A percentile compares a stretch with the other conserved stretches of the same genome.
Conservation (phyloP, 2,329 filamentous ascomycete genomes). For the Diaporthe sp. region DNA sequence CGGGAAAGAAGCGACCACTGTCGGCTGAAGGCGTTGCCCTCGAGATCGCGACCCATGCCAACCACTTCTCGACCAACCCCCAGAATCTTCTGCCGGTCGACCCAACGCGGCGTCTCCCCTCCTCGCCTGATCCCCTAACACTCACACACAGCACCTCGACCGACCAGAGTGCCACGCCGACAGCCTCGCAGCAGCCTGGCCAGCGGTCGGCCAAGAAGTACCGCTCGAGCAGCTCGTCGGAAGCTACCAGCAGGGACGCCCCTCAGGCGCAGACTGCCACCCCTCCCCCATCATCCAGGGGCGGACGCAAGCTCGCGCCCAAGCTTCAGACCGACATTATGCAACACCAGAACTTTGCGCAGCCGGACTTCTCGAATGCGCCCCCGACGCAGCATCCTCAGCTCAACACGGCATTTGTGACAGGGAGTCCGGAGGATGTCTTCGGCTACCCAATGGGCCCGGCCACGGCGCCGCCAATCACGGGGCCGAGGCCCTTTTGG, state of each 20-base stretch:
- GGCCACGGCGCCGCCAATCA: conserved; percentile 61
- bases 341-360: conserved; percentile 69
- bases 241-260: conserved; percentile 50
- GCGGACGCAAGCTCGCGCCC: conserved; percentile 67
- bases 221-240: conserved; percentile 54
- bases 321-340: conserved; percentile 63
- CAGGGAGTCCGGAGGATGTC: conserved; percentile 63
- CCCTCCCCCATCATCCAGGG: conserved; percentile 72
- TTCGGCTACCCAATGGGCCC: conserved; percentile 73
- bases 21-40: conserved; percentile 64
- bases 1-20: conserved; percentile 64
- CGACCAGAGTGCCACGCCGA: conserved; percentile 9
- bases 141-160: conserved; percentile 46
- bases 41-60: conserved; percentile 73
- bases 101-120: conserved; percentile 69
- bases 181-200: conserved; percentile 41
- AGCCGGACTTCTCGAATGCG: conserved; percentile 65
- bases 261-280: conserved; percentile 66
- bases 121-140: conserved; percentile 65
- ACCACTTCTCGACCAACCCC: conserved; percentile 69
- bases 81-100: conserved; percentile 72
- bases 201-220: conserved; percentile 60
- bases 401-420: conserved; percentile 60
- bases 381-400: conserved; percentile 64
- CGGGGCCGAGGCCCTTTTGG: conserved; percentile 66